Conservation (phyloP, 1,139 yeast species). For the Candida sp. region DNA sequence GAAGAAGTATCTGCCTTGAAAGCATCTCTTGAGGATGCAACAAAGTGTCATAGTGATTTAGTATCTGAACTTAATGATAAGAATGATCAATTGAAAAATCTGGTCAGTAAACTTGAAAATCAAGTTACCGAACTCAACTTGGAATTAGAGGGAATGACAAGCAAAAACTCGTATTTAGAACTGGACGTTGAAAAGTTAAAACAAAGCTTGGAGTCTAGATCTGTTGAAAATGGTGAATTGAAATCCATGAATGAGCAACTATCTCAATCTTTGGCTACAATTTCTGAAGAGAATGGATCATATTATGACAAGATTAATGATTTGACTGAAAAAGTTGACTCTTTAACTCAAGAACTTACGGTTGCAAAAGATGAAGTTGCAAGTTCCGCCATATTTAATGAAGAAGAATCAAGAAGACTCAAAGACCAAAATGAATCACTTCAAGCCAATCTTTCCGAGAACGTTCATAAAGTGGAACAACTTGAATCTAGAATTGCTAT, state of each 20-base stretch:
- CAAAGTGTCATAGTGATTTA: not conserved
- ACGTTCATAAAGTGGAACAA: not conserved
- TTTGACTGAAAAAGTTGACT: not conserved
- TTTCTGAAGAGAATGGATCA: not conserved
- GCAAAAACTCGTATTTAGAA: not conserved
- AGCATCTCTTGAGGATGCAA: not conserved
- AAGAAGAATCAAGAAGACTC: constrained; percentile 1
- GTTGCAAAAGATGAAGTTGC: constrained; percentile 2
- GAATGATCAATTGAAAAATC: not conserved
- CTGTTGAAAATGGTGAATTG: not conserved
- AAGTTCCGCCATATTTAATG: not conserved
- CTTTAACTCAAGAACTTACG: not conserved
- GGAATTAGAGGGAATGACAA: not conserved
- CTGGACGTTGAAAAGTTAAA: not conserved
- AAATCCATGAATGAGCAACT: not conserved
- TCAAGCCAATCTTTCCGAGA: not conserved
- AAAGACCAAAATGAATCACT: not conserved
- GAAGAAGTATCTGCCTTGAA: not conserved
- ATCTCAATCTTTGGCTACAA: not conserved
- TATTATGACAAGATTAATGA: not conserved
- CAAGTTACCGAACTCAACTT: not conserved
- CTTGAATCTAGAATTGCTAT: not conserved
- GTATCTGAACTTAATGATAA: not conserved
- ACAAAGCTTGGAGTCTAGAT: not conserved
- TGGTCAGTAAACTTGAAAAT: not conserved